Evolutionary conservation across 2,329 filamentous ascomycete genomes (phyloP), one percentile per base, ranked within the genome.

Genomic region (Fusarium hainanense): DNA sequence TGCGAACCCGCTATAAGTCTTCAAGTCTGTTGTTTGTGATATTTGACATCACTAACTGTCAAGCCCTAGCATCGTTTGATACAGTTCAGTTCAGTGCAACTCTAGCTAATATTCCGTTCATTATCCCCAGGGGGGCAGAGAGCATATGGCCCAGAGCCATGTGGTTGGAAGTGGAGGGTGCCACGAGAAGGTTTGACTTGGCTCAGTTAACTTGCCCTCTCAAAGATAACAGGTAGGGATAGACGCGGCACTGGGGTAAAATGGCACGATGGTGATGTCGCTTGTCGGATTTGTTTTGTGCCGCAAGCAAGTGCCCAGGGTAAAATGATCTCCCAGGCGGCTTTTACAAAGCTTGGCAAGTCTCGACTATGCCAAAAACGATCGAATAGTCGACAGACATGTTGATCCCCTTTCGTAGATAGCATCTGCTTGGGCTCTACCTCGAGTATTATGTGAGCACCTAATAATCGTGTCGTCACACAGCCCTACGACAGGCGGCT

Each of bases 401-500:
- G 41, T 34, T 63, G 48, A 57, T 55, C 16, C 34, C 50, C 23
- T 32, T 43, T 41, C 37, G 41, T 57, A 28, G 66, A 44, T 62
- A 32, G 66, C 55, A 62, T 28, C 34, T 20, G 55, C 51, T 57
- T 54, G 32, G 34, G 34, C 40, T 30, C 18, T 48, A 40, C n/a
- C 28, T n/a, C 11, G 9, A 48, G 43, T 28, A 37, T 50, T 16
- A n/a, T n/a, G 54, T 48, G 21, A 52, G 49, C 49, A 52, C 49
- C 49, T 52, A 52, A 32, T 54, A 51, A 48, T 62, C 23, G 44
- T 73, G 66, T 75, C 71, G 72, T 73, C 73, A 75, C 73, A 76
- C 75, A 77, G 75, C 75, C 75, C 75, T 77, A 77, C 71, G 72
- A 73, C 68, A 28, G 60, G 62, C 62, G 70, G 44, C 58, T 58